These are phyloP conservation scores for Aristolochia contorta DNA, from an alignment of 164 flowering plant genomes.

Conservation along the genomic window DNA sequence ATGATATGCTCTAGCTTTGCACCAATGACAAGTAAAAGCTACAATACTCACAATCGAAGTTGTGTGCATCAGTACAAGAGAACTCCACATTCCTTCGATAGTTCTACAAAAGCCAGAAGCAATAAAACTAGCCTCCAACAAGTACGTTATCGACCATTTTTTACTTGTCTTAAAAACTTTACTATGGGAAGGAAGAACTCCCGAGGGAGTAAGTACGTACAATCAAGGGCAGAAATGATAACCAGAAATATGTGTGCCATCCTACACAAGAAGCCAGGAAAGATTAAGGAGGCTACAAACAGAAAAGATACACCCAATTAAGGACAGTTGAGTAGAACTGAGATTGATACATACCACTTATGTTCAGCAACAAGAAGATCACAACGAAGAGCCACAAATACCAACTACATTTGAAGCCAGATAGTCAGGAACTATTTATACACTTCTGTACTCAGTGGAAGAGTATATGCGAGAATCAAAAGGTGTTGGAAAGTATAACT, in stretches of 20 bases:
- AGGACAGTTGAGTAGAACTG: neutral
- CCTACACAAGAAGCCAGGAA: slow-evolving; percentile 36
- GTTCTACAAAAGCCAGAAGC: neutral
- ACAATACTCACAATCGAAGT: slow-evolving; percentile 6
- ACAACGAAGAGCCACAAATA: slow-evolving; percentile 89
- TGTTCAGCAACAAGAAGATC: slow-evolving; percentile 71
- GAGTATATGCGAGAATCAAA: neutral
- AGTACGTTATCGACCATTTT: neutral
- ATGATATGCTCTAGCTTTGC: slow-evolving; percentile 88
- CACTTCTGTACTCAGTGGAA: neutral
- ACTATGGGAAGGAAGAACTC: neutral
- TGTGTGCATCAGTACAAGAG: neutral
- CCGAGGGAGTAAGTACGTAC: slow-evolving; percentile 35
- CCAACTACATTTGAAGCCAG: slow-evolving; percentile 62
- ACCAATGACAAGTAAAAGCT: slow-evolving; percentile 87
- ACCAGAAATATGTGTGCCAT: slow-evolving; percentile 96
- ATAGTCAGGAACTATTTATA: neutral
- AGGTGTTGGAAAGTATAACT: too few relatives aligned
- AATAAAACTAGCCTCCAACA: neutral
- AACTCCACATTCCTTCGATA: neutral
- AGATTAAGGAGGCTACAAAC: neutral
- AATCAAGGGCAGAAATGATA: slow-evolving; percentile 74
- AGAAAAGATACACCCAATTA: neutral
- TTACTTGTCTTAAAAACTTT: neutral
- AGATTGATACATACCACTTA: slow-evolving; percentile 40